These are phyloP conservation scores for Dictyostelium purpureum DNA, from an alignment of 78 protist species.

Conservation along the genomic window DNA sequence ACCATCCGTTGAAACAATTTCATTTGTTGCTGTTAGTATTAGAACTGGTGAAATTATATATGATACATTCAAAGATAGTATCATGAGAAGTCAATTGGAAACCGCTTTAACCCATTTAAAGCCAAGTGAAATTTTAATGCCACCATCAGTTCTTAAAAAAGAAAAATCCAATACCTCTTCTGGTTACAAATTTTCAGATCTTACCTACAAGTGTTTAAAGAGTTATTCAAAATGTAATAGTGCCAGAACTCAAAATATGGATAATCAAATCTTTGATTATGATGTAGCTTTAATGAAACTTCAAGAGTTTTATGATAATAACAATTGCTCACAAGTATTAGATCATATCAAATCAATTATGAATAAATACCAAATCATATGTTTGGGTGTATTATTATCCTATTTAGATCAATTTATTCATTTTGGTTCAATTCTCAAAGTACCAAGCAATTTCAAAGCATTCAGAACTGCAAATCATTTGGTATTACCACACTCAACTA, in stretches of 20 bases:
- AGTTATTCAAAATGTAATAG: conserved; percentile 16
- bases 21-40: conserved; percentile 74
- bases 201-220: conserved; percentile 9
- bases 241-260: conserved; percentile 57
- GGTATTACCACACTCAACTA: conserved; percentile 57
- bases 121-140: conserved; percentile 68
- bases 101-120: conserved; percentile 62
- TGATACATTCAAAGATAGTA: conserved; percentile 73
- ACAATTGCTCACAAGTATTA: neutral
- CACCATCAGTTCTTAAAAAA: neutral
- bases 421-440: conserved; percentile 9
- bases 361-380: neutral
- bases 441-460: conserved; percentile 34
- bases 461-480: conserved; percentile 24
- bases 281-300: conserved; percentile 9
- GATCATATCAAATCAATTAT: neutral
- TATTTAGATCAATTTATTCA: conserved; percentile 56
- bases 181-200: neutral
- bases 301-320: neutral
- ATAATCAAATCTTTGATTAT: conserved; percentile 1
- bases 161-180: neutral
- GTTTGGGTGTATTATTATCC: neutral
- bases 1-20: neutral
- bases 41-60: conserved; percentile 86
- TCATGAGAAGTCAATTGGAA: conserved; percentile 70